Evolutionary conservation across 176 grass and related monocot genomes (phyloP), one percentile per base, ranked within the genome.

Genomic region (Musa beccarii): DNA sequence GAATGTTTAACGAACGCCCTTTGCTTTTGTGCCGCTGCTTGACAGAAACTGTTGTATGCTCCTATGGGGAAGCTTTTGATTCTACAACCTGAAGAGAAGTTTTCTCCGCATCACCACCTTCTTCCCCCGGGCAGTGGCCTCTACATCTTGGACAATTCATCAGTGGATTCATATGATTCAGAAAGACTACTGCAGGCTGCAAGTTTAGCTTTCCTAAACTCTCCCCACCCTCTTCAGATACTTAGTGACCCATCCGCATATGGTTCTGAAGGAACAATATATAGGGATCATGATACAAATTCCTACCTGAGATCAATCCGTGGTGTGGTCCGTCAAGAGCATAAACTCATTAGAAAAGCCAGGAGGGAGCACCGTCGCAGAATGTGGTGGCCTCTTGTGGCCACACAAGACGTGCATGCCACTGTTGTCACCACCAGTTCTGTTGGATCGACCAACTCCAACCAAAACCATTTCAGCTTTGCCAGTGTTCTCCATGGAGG

Each of bases 21-120:
- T 43, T 43, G 34, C 59, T 11, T 70, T 29, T 63, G 76, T 10
- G 34, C 11, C 62, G 72, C 24, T 72, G 17, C 7, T 66, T 23
- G 73, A 82, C 86, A 98, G 95, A 93, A 98, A 19, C 75, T 98
- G 13, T 71, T 98, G 74, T 98, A 98, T 63, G 90, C 82, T 23
- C 95, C 94, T 2, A 93, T 93, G 94, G 94, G 94, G 0, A 86
- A 87, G 69, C 80, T 98, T 51, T 24, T 98, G 9, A 98, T 98
- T 77, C 50, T 98, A 52, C 94, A 98, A 85, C 94, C 90, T 59
- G 94, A 98, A 53, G 80, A 89, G 75, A 85, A 74, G 11, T 76
- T 87, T 11, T 98, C 94, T 34, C 94, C 94, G 5, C 67, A 88
- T 69, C 90, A 98, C 84, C 84, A 91, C 80, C 94, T 98, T 51